phyloP scores from a whole-genome alignment of 2,329 filamentous ascomycete genomes.

The Aspergillus thermomutatus region DNA sequence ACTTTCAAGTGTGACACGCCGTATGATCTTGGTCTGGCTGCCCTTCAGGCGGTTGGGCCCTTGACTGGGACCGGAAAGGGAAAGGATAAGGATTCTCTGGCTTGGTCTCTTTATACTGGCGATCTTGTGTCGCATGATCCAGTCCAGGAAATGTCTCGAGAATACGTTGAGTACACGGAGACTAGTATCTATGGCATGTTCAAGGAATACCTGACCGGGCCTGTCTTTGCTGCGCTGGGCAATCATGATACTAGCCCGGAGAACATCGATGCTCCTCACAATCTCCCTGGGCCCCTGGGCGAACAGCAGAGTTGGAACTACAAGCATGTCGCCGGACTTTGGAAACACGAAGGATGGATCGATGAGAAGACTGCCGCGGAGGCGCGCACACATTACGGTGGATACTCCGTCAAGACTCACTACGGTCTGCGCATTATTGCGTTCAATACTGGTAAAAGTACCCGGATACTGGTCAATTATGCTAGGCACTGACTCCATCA shows the following conservation, averaged over 20 bases:
- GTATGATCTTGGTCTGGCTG: constrained; percentile 55
- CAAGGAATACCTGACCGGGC: constrained; percentile 54
- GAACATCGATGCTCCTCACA: constrained; percentile 52
- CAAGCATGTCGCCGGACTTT: constrained; percentile 53
- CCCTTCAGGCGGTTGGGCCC: constrained; percentile 54
- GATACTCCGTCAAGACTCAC: constrained; percentile 54
- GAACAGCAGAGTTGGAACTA: constrained; percentile 59
- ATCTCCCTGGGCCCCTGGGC: constrained; percentile 51
- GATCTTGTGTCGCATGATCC: constrained; percentile 56
- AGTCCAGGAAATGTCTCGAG: constrained; percentile 49
- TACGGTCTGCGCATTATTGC: constrained; percentile 52
- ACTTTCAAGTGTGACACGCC: constrained; percentile 57
- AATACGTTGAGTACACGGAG: constrained; percentile 54
- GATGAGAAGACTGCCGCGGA: constrained; percentile 42
- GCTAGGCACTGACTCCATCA: not conserved
- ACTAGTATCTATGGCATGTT: constrained; percentile 53
- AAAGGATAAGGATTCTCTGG: constrained; percentile 43
- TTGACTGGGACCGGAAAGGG: constrained; percentile 53
- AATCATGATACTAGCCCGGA: constrained; percentile 58
- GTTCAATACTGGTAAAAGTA: constrained; percentile 46
- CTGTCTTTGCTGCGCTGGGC: constrained; percentile 55
- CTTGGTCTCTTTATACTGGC: constrained; percentile 56
- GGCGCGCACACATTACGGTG: constrained; percentile 54
- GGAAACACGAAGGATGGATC: constrained; percentile 57
- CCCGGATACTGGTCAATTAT: not conserved